Evolutionary conservation across 2,329 filamentous ascomycete genomes (phyloP), one percentile per base, ranked within the genome.

Genomic region (Pseudogymnoascus sp.): DNA sequence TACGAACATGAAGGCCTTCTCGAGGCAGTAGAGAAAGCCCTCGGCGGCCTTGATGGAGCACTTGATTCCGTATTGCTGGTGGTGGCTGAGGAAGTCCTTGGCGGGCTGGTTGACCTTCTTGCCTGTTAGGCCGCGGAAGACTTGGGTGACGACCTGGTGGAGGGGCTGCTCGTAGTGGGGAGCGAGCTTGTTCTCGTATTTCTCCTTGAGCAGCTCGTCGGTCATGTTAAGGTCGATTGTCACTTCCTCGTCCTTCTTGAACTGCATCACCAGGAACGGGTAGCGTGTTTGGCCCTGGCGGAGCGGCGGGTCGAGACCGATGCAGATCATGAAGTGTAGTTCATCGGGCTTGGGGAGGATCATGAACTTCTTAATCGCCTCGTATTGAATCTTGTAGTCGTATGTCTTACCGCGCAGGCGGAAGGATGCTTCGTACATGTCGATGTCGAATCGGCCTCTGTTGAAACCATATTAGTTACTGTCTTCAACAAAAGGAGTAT

Each of bases 1-100:
- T 13, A 99, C 94, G 73, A 99, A 99, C 83, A 99, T 95, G 74
- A 99, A 95, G 6, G 92, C 92, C 76, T 96, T 96, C 75, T 99
- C 94, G 66, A 99, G 77, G 72, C 92, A 96, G 82, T 95, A 99
- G 57, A 99, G 79, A 71, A 96, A 92, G 62, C 95, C 94, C 76
- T 99, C 94, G 73, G 95, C 96, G 59, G 95, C 95, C 76, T 99
- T 99, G 83, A 99, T 96, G n/a, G 92, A 95, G 75, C 94, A 99
- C 77, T 99, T 99, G 75, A 99, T 95, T 61, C 94, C 94, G 66
- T 86, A 90, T 73, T 96, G 92, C 69, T 88, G 85, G 72, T 96
- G 91, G 75, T 97, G 94, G 66, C 89, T 83, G 71, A 86, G 81
- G 75, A 99, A 99, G 73, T 96, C 92, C 74, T 92, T 92, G 55